These are phyloP conservation scores for Volvox africanus DNA, from an alignment of 139 green algal genomes.

Conservation along the genomic window DNA sequence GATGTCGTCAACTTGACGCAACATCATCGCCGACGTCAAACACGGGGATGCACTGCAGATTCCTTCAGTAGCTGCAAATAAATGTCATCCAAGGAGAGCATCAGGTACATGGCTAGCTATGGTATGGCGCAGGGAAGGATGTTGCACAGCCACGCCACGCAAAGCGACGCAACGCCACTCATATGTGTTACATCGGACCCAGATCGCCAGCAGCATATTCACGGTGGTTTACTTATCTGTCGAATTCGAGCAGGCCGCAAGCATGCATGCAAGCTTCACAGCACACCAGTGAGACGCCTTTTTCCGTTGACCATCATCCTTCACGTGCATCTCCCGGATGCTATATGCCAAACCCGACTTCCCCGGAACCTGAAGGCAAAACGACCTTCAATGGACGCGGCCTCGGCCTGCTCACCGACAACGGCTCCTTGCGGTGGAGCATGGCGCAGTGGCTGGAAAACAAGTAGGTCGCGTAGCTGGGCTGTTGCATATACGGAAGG, in stretches of 20 bases:
- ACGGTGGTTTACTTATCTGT: no score
- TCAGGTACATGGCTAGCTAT: not conserved
- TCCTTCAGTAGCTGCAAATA: not conserved
- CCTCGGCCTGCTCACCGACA: slow-evolving; percentile 27
- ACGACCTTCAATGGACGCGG: slow-evolving; percentile 31
- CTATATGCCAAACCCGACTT: no score
- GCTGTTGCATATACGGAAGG: no score
- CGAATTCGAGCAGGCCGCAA: no score
- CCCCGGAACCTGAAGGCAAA: not conserved
- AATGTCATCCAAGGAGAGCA: not conserved
- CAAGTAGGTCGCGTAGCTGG: slow-evolving; percentile 57
- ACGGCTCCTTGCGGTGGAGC: slow-evolving; percentile 53
- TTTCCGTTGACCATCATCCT: no score
- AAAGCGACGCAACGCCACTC: not conserved
- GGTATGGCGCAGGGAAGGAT: not conserved
- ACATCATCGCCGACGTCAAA: no score
- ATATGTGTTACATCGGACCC: no score
- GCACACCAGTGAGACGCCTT: no score
- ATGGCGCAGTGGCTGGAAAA: slow-evolving; percentile 78
- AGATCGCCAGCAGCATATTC: no score
- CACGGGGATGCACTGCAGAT: not conserved
- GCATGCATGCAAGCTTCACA: no score
- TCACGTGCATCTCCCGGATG: no score
- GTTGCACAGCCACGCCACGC: not conserved
- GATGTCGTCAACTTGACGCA: no score